phyloP scores from a whole-genome alignment of 192 early-diverging fungal species.

The Lunasporangiospora selenospora region DNA sequence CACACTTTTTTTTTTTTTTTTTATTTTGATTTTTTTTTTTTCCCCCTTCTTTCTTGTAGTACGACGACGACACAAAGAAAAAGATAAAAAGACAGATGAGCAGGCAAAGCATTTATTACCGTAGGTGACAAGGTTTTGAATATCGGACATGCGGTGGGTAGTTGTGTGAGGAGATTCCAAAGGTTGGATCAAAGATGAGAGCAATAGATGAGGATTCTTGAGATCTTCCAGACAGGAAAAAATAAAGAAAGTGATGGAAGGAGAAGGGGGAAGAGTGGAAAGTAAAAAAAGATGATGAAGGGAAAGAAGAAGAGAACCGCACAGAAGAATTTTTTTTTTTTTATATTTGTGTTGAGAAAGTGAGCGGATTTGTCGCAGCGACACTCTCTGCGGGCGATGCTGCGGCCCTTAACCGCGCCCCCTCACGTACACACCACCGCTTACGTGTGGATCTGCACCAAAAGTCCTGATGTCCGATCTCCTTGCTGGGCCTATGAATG shows the following conservation, averaged over 20 bases:
- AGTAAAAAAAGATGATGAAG: no score
- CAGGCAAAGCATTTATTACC: no score
- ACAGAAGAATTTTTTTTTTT: background rate
- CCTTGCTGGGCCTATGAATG: no score
- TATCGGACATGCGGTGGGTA: conserved; percentile 55
- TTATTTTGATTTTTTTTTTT: background rate
- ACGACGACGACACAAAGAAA: background rate
- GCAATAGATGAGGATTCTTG: background rate
- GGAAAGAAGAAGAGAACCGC: background rate
- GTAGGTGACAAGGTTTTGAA: conserved; percentile 55
- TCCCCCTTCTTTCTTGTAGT: background rate
- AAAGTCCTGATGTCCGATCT: no score
- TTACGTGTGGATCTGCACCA: no score
- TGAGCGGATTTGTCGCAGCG: background rate
- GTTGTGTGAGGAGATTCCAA: conserved; percentile 6
- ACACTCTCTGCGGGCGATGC: background rate
- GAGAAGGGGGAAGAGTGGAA: background rate
- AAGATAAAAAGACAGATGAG: no score
- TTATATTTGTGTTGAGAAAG: background rate
- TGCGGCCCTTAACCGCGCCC: background rate
- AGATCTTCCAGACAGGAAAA: background rate
- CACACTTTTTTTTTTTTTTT: background rate
- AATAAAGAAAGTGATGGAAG: background rate
- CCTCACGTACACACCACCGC: background rate
- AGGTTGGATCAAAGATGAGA: conserved; percentile 4